Conservation (phyloP, 345 rosid species). For the Pistacia atlantica region DNA sequence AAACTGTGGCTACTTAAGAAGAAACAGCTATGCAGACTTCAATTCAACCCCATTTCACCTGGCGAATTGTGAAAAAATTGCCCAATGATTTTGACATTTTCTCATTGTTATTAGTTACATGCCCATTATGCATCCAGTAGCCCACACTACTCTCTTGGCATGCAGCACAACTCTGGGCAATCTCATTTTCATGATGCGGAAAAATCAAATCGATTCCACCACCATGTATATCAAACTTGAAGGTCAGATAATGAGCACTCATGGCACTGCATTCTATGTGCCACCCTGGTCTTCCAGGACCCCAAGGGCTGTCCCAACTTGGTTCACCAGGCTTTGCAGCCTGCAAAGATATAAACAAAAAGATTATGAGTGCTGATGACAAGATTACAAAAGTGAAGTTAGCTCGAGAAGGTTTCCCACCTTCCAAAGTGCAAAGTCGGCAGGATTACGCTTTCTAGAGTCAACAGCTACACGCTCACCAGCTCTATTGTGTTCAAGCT, state of each 20-base stretch:
- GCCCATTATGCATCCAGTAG: slow-evolving; percentile 94
- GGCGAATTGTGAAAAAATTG: slow-evolving; percentile 71
- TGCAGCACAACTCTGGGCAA: slow-evolving; percentile 86
- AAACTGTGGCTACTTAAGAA: neutral
- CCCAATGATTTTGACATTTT: slow-evolving; percentile 86
- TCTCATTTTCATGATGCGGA: slow-evolving; percentile 90
- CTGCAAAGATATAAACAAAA: slow-evolving; percentile 41
- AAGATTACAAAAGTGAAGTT: neutral
- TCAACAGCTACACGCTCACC: slow-evolving; percentile 91
- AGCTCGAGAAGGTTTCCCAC: slow-evolving; percentile 30
- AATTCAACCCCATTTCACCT: slow-evolving; percentile 38
- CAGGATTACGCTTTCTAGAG: slow-evolving; percentile 78
- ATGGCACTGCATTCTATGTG: slow-evolving; percentile 99
- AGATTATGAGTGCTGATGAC: neutral
- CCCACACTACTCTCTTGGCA: slow-evolving; percentile 55
- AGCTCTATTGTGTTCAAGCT: slow-evolving; percentile 69
- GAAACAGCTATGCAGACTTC: neutral
- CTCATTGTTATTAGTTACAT: slow-evolving; percentile 76
- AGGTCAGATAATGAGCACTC: slow-evolving; percentile 75
- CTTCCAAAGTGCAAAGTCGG: slow-evolving; percentile 96
- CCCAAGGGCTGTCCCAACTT: slow-evolving; percentile 93
- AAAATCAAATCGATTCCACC: slow-evolving; percentile 82
- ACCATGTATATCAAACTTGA: slow-evolving; percentile 80
- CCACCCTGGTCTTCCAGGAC: slow-evolving; percentile 96
- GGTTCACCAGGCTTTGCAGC: slow-evolving; percentile 90